Conservation (phyloP, 345 rosid genomes). For the Camelina neglecta region DNA sequence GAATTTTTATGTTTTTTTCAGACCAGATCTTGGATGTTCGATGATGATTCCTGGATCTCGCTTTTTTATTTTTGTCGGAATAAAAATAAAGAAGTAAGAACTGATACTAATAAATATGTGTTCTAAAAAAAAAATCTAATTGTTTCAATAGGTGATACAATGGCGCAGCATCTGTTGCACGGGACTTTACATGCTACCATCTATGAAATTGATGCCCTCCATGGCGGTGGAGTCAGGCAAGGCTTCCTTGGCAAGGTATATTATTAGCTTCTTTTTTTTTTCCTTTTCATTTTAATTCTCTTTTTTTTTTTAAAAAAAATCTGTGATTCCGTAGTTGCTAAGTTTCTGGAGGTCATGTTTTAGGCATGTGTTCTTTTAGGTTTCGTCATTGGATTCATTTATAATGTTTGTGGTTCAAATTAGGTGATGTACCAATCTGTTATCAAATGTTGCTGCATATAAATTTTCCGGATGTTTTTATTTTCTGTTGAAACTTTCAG, state of each 20-base stretch:
- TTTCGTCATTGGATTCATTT: background rate
- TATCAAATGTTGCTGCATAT: background rate
- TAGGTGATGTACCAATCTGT: background rate
- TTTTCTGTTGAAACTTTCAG: slow-evolving; percentile 44
- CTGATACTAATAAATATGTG: background rate
- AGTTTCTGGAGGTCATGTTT: background rate
- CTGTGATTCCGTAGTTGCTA: background rate
- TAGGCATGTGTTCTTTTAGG: background rate
- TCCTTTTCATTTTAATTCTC: background rate
- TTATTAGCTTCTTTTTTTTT: background rate
- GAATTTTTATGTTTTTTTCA: slow-evolving; percentile 7
- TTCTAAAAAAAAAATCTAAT: background rate
- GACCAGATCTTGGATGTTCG: slow-evolving; percentile 32
- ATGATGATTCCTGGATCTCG: slow-evolving; percentile 24
- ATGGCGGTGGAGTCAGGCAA: slow-evolving; percentile 49
- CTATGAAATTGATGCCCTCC: slow-evolving; percentile 81
- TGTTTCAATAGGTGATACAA: slow-evolving; percentile 46
- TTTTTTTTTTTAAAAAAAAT: background rate
- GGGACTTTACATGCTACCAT: slow-evolving; percentile 90
- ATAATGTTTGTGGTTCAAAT: background rate
- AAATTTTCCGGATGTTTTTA: background rate
- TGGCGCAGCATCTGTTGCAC: slow-evolving; percentile 81
- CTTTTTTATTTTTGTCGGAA: background rate
- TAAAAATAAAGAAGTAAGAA: background rate
- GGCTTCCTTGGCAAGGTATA: slow-evolving; percentile 79